These are phyloP conservation scores for Irineochytrium annulatum DNA, from an alignment of 192 early-diverging fungal genomes.

Conservation along the genomic window DNA sequence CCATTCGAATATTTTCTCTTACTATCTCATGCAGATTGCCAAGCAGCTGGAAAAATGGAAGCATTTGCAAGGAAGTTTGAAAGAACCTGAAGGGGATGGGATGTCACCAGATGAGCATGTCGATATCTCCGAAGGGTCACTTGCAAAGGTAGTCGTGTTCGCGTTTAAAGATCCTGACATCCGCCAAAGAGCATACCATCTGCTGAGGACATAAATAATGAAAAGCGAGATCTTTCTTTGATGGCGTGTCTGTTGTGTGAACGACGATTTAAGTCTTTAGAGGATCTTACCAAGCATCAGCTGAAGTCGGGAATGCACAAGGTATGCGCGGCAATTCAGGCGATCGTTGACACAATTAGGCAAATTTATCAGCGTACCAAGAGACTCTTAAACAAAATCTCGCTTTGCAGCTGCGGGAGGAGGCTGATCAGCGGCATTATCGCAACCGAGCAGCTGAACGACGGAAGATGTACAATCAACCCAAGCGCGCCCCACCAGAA, in stretches of 20 bases:
- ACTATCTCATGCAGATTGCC: not conserved
- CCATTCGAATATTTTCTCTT: not conserved
- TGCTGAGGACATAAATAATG: conserved; percentile 29
- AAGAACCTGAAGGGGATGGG: not conserved
- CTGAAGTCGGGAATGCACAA: conserved; percentile 58
- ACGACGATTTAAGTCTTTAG: conserved; percentile 46
- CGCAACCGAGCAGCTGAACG: conserved; percentile 64
- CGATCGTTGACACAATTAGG: not conserved
- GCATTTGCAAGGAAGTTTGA: not conserved
- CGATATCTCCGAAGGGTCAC: conserved; percentile 24
- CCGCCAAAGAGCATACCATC: conserved; percentile 22
- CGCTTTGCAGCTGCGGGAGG: not conserved
- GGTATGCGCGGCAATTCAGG: conserved; percentile 4
- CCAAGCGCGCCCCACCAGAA: conserved; percentile 37
- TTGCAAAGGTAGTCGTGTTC: conserved; percentile 12
- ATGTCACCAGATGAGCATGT: not conserved
- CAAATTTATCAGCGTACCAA: not conserved
- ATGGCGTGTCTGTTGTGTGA: conserved; percentile 60
- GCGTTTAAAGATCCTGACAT: not conserved
- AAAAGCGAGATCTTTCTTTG: conserved; percentile 34
- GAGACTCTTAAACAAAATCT: not conserved
- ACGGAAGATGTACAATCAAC: conserved; percentile 55
- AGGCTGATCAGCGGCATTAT: conserved; percentile 28
- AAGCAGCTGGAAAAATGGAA: conserved; percentile 5
- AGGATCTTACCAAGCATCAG: conserved; percentile 53